Evolutionary conservation across 371 early-diverging fungal species (phyloP), one percentile per base, ranked within the genome.

Genomic region (Pancytospora philotis): DNA sequence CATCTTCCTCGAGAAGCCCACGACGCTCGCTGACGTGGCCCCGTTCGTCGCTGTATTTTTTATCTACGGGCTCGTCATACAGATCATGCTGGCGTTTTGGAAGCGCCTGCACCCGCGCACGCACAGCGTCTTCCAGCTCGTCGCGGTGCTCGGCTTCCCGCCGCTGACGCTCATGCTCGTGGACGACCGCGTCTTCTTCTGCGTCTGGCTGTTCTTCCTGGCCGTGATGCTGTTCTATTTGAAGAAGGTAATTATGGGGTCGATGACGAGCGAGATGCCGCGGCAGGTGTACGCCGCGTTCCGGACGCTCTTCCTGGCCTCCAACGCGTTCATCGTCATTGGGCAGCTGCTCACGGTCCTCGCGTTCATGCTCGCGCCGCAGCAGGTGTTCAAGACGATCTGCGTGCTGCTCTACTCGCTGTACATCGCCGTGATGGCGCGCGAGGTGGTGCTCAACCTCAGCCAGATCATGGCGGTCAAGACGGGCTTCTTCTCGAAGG

Each of bases 381-480:
- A 19, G 13, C 16, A 30, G 28, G 25, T 73, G 3, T 22, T 37
- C 1, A 27, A 22, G 13, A 34, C 31, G 35, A 59, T 76, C 4
- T 53, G 51, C 30, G 28, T 68, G 4, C 51, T 79, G 1, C 8
- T 75, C 30, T 72, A 72, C 55, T 52, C 57, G 37, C 57, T 79
- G 34, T 81, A 81, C 62, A 77, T 76, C 38, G 76, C 73, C 25
- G 71, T 81, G 1, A 48, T 81, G 1, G 69, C 68, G 51, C 66
- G 81, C 59, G 77, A 73, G 66, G 36, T 74, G 0, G 65, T 77
- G 13, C 62, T 75, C 8, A 62, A 73, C 41, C 41, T 79, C 16
- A 79, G 78, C 51, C 52, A 67, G 32, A 39, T 69, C 34, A 68
- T 79, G 76, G 74, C 71, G 0, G 19, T 36, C 2, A 75, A 60